phyloP scores from a whole-genome alignment of 2,329 filamentous ascomycete species.

The Cryphonectria japonica region DNA sequence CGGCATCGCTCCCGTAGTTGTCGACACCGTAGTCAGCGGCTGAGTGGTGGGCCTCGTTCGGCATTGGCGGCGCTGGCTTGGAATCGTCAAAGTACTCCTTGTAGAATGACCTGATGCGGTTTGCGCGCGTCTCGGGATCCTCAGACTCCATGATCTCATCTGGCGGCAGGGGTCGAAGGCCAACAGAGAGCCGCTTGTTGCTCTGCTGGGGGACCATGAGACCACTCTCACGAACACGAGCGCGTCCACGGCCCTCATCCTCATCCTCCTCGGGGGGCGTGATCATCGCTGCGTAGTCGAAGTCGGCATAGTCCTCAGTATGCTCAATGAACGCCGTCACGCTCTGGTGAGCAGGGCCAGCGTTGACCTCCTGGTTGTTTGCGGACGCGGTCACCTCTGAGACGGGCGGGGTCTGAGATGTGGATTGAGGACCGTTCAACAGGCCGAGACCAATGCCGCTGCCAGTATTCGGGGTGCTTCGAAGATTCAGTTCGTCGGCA shows the following conservation, averaged over 20 bases:
- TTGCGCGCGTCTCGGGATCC: constrained; percentile 91
- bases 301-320: constrained; percentile 41
- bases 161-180: constrained; percentile 84
- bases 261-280: constrained; percentile 23
- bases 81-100: constrained; percentile 98
- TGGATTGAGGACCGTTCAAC: constrained; percentile 22
- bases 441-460: constrained; percentile 26
- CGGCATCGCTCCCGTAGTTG: constrained; percentile 69
- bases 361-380: constrained; percentile 18
- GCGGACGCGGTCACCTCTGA: constrained; percentile 20
- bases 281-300: constrained; percentile 33
- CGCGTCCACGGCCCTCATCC: constrained; percentile 39
- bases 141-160: constrained; percentile 79
- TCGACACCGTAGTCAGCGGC: constrained; percentile 59
- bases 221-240: constrained; percentile 40
- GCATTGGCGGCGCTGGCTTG: constrained; percentile 46
- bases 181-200: constrained; percentile 66
- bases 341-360: constrained; percentile 28
- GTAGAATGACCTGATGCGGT: constrained; percentile 97
- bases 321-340: constrained; percentile 38
- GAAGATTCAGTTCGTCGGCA: constrained; percentile 23
- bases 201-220: constrained; percentile 60
- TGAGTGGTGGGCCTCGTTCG: constrained; percentile 25
- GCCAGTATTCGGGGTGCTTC: constrained; percentile 7
- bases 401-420: constrained; percentile 11